Conservation (phyloP, 495 filamentous ascomycete genomes). For the Terfezia boudieri region DNA sequence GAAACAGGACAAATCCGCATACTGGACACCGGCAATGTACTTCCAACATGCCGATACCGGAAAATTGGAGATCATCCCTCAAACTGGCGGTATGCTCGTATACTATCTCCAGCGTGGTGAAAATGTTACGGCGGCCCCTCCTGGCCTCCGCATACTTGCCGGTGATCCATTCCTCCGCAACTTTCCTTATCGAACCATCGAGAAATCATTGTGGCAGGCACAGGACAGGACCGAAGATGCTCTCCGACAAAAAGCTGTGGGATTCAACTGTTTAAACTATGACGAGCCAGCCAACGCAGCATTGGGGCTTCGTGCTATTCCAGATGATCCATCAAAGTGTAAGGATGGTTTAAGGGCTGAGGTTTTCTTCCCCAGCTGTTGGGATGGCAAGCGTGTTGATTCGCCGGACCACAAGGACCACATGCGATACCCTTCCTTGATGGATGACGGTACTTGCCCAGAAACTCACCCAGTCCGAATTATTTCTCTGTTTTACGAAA, state of each 20-base stretch:
- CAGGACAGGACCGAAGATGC: slow-evolving; percentile 38
- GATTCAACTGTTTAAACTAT: slow-evolving; percentile 87
- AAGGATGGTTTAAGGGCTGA: slow-evolving; percentile 56
- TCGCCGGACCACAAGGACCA: slow-evolving; percentile 43
- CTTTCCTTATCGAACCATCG: slow-evolving; percentile 36
- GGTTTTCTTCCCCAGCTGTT: slow-evolving; percentile 80
- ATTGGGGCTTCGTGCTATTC: slow-evolving; percentile 58
- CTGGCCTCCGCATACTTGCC: slow-evolving; percentile 65
- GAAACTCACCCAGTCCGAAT: slow-evolving; percentile 44
- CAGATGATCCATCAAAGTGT: slow-evolving; percentile 63
- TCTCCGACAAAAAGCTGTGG: slow-evolving; percentile 58
- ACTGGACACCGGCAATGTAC: slow-evolving; percentile 45
- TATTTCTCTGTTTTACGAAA: slow-evolving; percentile 64
- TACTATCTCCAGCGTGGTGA: slow-evolving; percentile 42
- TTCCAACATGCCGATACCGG: slow-evolving; percentile 28
- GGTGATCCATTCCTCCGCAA: slow-evolving; percentile 47
- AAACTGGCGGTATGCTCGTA: slow-evolving; percentile 41
- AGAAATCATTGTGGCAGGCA: slow-evolving; percentile 41
- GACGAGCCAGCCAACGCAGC: slow-evolving; percentile 35
- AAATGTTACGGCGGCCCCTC: slow-evolving; percentile 52
- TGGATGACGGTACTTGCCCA: slow-evolving; percentile 60
- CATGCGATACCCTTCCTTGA: slow-evolving; percentile 52
- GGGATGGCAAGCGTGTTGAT: slow-evolving; percentile 51
- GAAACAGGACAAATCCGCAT: slow-evolving; percentile 40
- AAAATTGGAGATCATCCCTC: slow-evolving; percentile 22